Conservation (phyloP, 345 rosid genomes). For the Erysimum cheiranthoides region DNA sequence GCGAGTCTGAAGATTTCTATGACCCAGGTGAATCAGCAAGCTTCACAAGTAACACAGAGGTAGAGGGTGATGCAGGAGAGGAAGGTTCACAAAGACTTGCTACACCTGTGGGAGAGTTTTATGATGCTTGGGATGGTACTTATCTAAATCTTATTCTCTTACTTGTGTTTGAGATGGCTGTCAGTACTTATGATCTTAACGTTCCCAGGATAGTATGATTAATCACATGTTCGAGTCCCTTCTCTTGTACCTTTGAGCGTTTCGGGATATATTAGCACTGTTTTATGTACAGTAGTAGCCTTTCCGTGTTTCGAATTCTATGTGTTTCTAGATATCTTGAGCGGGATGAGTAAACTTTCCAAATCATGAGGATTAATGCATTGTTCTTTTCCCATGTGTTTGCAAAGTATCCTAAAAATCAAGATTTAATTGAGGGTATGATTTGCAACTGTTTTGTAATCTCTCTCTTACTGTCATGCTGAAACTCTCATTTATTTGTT, state of each 20-base stretch:
- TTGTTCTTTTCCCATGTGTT: neutral
- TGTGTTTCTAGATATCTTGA: neutral
- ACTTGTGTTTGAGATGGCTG: neutral
- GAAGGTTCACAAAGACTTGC: slow-evolving; percentile 53
- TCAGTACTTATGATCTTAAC: slow-evolving; percentile 21
- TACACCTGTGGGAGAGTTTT: slow-evolving; percentile 68
- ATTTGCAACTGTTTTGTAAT: slow-evolving; percentile 24
- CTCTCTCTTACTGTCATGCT: neutral
- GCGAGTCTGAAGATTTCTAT: slow-evolving; percentile 65
- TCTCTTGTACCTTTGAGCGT: neutral
- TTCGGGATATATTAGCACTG: slow-evolving; percentile 3
- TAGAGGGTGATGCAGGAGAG: slow-evolving; percentile 54
- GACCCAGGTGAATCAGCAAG: slow-evolving; percentile 73
- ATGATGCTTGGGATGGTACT: slow-evolving; percentile 89
- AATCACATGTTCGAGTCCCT: slow-evolving; percentile 12
- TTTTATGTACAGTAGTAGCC: neutral
- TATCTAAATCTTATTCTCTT: slow-evolving; percentile 17
- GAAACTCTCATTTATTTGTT: neutral
- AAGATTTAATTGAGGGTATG: neutral
- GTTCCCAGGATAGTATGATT: neutral
- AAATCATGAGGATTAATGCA: neutral
- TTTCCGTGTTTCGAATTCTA: neutral
- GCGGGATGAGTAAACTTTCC: neutral
- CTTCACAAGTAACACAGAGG: slow-evolving; percentile 62
- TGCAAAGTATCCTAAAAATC: neutral